A percentile compares a stretch with the other conserved stretches of the same genome.
phyloP scores from a whole-genome alignment of 1,139 yeast genomes.

The Pichia sp. region DNA sequence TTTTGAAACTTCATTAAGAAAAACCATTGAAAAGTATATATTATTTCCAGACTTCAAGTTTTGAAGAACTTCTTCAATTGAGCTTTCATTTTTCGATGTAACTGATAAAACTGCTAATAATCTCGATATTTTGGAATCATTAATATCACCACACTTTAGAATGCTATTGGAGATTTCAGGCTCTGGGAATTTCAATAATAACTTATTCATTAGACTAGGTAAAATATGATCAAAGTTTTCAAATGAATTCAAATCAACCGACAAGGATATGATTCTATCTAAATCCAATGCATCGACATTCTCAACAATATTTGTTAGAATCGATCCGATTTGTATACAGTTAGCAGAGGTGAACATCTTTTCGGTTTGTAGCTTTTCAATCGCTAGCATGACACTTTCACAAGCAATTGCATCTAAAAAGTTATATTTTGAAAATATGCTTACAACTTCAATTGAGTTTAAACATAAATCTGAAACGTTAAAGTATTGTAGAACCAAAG shows the following conservation, averaged over 20 bases:
- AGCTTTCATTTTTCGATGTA: conserved; percentile 30
- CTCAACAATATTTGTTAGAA: conserved; percentile 9
- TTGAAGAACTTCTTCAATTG: conserved; percentile 31
- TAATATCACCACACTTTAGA: conserved; percentile 15
- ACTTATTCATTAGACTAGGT: conserved; percentile 15
- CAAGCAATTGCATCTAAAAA: conserved; percentile 13
- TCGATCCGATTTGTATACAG: conserved; percentile 10
- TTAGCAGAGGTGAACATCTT: conserved; percentile 13
- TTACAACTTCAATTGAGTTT: conserved; percentile 17
- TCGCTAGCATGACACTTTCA: conserved; percentile 1
- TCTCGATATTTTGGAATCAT: conserved; percentile 27
- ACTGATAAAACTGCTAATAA: conserved; percentile 39
- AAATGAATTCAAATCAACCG: conserved; percentile 4
- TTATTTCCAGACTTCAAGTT: conserved; percentile 30
- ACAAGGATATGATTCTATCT: conserved; percentile 10
- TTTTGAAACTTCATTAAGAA: conserved; percentile 43
- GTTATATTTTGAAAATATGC: conserved; percentile 5
- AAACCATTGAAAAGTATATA: conserved; percentile 31
- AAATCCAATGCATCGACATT: conserved; percentile 6
- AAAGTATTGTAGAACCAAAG: conserved; percentile 17
- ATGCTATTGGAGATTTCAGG: conserved; percentile 11
- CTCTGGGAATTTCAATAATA: conserved; percentile 13
- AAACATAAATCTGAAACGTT: conserved; percentile 19
- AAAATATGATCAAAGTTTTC: conserved; percentile 18
- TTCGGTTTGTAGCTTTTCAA: conserved; percentile 11